Conservation (phyloP, 306 rosid species). For the Vigna hirtella region DNA sequence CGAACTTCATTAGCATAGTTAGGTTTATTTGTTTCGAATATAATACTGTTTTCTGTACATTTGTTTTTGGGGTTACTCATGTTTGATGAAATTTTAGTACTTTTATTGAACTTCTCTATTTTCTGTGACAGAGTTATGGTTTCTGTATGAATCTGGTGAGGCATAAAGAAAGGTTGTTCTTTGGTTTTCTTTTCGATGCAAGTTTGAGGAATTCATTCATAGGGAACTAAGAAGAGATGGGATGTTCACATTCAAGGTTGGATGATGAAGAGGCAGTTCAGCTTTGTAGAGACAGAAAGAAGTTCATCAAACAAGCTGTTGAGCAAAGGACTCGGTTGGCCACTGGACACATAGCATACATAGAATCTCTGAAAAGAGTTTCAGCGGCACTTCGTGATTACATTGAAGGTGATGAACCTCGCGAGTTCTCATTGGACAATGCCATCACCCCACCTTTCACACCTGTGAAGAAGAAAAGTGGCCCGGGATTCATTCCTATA, state of each 20-base stretch:
- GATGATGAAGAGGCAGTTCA: slow-evolving; percentile 86
- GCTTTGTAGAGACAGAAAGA: slow-evolving; percentile 81
- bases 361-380: slow-evolving; percentile 68
- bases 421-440: slow-evolving; percentile 64
- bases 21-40: not conserved
- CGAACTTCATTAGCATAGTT: slow-evolving; percentile 17
- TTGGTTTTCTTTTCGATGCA: slow-evolving; percentile 60
- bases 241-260: slow-evolving; percentile 83
- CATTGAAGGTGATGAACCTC: slow-evolving; percentile 78
- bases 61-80: slow-evolving; percentile 7
- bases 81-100: slow-evolving; percentile 31
- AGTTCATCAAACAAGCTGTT: slow-evolving; percentile 78
- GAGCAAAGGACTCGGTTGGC: slow-evolving; percentile 75
- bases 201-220: slow-evolving; percentile 60
- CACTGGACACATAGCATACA: slow-evolving; percentile 75
- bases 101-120: slow-evolving; percentile 34
- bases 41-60: not conserved
- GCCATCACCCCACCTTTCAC: slow-evolving; percentile 62
- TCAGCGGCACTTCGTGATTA: slow-evolving; percentile 82
- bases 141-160: slow-evolving; percentile 72
- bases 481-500: slow-evolving; percentile 59
- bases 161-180: slow-evolving; percentile 49
- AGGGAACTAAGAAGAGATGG: slow-evolving; percentile 62
- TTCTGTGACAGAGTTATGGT: slow-evolving; percentile 41
- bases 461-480: slow-evolving; percentile 65